These are phyloP conservation scores for Teratosphaeriaceae sp. DNA, from an alignment of 2,329 filamentous ascomycete genomes.

Conservation along the genomic window DNA sequence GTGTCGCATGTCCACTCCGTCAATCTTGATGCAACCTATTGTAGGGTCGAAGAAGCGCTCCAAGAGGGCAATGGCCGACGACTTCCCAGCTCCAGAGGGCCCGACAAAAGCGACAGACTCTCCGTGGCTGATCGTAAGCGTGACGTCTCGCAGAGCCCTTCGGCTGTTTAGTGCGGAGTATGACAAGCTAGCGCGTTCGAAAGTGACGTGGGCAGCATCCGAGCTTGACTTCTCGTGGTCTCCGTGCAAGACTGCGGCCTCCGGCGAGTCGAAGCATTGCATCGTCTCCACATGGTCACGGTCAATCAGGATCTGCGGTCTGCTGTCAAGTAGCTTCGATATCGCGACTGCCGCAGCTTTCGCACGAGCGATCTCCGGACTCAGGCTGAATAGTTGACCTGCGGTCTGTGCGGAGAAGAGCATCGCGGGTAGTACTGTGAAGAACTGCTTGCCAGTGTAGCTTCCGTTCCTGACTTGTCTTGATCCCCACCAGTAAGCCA, in stretches of 20 bases:
- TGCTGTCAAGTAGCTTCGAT: conserved; percentile 35
- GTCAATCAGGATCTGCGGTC: conserved; percentile 31
- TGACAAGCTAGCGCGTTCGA: conserved; percentile 34
- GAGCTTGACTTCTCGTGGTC: conserved; percentile 1
- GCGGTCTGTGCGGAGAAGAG: conserved; percentile 42
- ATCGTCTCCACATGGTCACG: background rate
- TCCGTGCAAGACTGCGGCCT: too few relatives aligned
- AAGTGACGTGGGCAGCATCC: conserved; percentile 16
- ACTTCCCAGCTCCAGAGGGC: conserved; percentile 41
- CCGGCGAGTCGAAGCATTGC: too few relatives aligned
- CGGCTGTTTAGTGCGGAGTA: conserved; percentile 32
- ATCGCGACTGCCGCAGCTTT: conserved; percentile 40
- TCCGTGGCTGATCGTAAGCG: conserved; percentile 43
- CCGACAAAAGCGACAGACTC: conserved; percentile 46
- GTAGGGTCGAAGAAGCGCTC: conserved; percentile 41
- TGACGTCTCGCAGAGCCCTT: conserved; percentile 41
- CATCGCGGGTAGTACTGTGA: conserved; percentile 40
- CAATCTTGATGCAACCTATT: conserved; percentile 33
- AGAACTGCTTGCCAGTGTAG: conserved; percentile 37
- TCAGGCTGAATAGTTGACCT: conserved; percentile 41
- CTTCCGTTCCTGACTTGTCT: conserved; percentile 38
- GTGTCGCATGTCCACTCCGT: conserved; percentile 36
- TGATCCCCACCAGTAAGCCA: conserved; percentile 45
- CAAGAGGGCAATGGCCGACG: conserved; percentile 39
- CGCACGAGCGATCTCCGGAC: conserved; percentile 39